These are phyloP conservation scores for Chlamydomonas urium DNA, from an alignment of 139 green algal genomes.

Conservation along the genomic window DNA sequence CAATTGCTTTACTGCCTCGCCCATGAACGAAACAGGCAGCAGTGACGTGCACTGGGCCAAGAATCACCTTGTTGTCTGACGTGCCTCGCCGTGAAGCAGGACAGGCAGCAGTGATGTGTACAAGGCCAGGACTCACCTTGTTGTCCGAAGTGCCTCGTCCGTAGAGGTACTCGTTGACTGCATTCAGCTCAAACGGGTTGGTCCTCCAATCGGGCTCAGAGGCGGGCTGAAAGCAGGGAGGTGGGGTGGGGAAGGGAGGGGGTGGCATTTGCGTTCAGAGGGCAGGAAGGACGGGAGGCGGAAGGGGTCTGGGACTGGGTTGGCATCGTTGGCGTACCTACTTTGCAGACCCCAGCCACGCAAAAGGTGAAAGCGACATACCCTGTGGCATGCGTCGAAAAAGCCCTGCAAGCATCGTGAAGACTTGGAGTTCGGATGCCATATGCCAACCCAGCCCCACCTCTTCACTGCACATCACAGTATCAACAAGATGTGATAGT, in stretches of 20 bases:
- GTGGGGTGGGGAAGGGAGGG: not conserved
- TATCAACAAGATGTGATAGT: too few relatives aligned
- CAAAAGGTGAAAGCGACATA: too few relatives aligned
- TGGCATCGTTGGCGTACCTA: too few relatives aligned
- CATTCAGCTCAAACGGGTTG: slow-evolving; percentile 79
- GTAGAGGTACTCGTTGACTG: slow-evolving; percentile 87
- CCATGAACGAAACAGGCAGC: not conserved
- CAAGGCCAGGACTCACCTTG: slow-evolving; percentile 60
- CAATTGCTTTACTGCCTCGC: too few relatives aligned
- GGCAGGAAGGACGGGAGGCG: not conserved
- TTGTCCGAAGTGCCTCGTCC: slow-evolving; percentile 86
- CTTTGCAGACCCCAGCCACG: too few relatives aligned
- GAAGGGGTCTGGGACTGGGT: too few relatives aligned
- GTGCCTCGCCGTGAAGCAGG: slow-evolving; percentile 52
- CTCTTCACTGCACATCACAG: too few relatives aligned
- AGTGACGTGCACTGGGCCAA: not conserved
- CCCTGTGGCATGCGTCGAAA: too few relatives aligned
- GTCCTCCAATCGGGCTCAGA: slow-evolving; percentile 79
- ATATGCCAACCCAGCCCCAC: too few relatives aligned
- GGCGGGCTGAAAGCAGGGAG: slow-evolving; percentile 65
- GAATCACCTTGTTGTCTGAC: slow-evolving; percentile 88
- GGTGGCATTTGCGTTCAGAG: not conserved
- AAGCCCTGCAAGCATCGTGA: too few relatives aligned
- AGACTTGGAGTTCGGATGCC: too few relatives aligned
- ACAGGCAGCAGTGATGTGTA: not conserved